Evolutionary conservation across 257 asterid species (phyloP).

Genomic region (Linaria vulgaris): DNA sequence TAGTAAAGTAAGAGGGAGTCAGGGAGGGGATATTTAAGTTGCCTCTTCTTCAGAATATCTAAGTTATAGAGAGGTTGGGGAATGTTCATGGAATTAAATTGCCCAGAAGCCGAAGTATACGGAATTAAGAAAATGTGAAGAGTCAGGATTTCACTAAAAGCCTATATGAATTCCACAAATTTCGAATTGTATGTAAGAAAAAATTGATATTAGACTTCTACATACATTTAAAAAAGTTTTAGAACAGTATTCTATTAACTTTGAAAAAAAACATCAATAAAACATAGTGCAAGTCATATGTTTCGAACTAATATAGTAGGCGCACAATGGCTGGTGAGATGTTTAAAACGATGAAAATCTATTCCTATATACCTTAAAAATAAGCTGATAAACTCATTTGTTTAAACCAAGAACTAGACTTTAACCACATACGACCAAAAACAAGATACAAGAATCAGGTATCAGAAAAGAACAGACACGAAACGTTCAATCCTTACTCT

Average conservation of each 20-base stretch:
- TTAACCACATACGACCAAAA: background rate
- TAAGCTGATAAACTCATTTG: background rate
- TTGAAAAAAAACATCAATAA: background rate
- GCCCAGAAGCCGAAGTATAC: background rate
- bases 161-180: background rate
- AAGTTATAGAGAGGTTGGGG: no score
- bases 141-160: background rate
- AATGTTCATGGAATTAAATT: no score
- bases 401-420: background rate
- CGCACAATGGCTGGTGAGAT: background rate
- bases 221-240: background rate
- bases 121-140: background rate
- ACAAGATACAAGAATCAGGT: background rate
- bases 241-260: no score
- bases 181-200: background rate
- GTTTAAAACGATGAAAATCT: background rate
- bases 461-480: background rate
- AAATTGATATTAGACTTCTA: no score
- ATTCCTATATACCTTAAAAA: background rate
- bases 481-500: constrained; percentile 33
- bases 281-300: background rate
- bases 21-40: no score
- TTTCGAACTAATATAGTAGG: background rate
- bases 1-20: no score
- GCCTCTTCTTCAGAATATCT: no score